Evolutionary conservation across 768 basidiomycete species (phyloP), one percentile per base, ranked within the genome.

Genomic region (Russula lepida): DNA sequence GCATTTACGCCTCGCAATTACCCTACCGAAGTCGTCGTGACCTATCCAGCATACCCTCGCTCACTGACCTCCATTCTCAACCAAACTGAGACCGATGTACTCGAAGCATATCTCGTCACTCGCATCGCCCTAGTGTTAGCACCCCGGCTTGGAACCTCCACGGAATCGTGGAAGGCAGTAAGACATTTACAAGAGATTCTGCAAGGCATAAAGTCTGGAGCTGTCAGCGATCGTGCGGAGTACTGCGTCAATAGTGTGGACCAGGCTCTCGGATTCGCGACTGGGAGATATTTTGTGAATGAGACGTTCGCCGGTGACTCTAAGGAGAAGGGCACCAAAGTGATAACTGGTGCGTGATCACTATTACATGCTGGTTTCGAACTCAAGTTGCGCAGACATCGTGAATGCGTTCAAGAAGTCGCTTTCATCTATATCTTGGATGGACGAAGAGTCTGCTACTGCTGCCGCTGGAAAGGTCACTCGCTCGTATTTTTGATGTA

Each of bases 71-170:
- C 78, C 41, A 84, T 98, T 60, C 75, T 99, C 27, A 77, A 82
- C 41, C 74, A 78, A 11, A 90, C 91, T 0, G 72, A 81, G 2
- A 74, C 84, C 8, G 83, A 88, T 44, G 84, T 88, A 8, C 71
- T 98, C 30, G 91, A 95, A 66, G 91, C 86, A 0, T 98, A 98
- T 74, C 84, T 98, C 47, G 80, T 92, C 25, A 77, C 83, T n/a
- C 84, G 89, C 33, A 82, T 87, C 4, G 87, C 88, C 7, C 72
- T 92, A 48, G 71, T 77, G 21, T 78, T 89, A 41, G 84, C 90
- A 1, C 79, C 83, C 1, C 80, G 85, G 64, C 79, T 99, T 12
- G 89, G 93, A 4, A 78, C 77, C 64, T 78, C 80, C 30, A 92
- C 92, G 1, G 82, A 86, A 58, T 83, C 90, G 12, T 90, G 92